Evolutionary conservation across 768 basidiomycete species (phyloP), one percentile per base, ranked within the genome.

Genomic region (Rhizopogon salebrosus): DNA sequence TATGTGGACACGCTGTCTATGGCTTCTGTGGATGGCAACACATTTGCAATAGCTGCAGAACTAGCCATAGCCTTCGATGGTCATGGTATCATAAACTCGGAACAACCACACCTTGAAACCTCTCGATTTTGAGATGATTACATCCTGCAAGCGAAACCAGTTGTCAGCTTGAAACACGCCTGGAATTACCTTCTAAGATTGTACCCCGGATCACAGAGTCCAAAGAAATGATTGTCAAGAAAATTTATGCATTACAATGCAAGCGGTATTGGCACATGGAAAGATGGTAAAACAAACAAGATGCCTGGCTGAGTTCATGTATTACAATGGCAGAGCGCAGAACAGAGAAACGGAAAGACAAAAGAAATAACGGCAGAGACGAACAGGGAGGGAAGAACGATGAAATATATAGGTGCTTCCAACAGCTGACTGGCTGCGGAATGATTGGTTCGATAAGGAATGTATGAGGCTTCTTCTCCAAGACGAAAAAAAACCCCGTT

Each of bases 281-380:
- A 34, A 34, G 20, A 46, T 46, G 45, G 45, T 46, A 34, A 46
- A 31, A 34, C 43, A 46, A 41, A 42, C 27, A 46, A 23, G 29
- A 45, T 4, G 45, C 23, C 31, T 46, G 45, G 14, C 31, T 24
- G 41, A 43, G 41, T 41, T 18, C 24, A 46, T 18, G 41, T 23
- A 48, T 50, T 50, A 48, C 41, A 26, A 50, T 46, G 49, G 41
- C 24, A 48, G 8, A 26, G 7, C n/a, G 6, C 41, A 50, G 49
- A 48, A 50, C 23, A 48, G 11, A 16, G 41, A 50, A 50, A 8
- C 41, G n/a, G 41, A 45, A 18, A 46, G 18, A 43, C 14, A 24
- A 4, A 26, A 46, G 41, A 46, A 23, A 49, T n/a, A 49, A 20
- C 35, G 11, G 20, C 5, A 18, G 43, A 49, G 48, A 49, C 11